Conservation (phyloP, 2,329 filamentous ascomycete species). For the Trichophyton simii region DNA sequence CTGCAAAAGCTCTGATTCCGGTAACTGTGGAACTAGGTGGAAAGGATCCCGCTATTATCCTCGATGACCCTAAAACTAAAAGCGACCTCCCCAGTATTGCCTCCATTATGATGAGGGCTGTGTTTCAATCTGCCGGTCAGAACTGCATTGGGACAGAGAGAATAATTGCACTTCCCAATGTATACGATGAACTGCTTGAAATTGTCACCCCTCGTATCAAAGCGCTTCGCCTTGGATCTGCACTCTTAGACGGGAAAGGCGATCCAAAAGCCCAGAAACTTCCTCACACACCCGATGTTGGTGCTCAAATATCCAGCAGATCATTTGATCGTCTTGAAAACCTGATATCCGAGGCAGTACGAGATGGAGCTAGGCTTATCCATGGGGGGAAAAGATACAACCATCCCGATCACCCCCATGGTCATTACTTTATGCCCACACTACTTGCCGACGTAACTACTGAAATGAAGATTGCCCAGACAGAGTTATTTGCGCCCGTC, state of each 20-base stretch:
- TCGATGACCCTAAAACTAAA: constrained; percentile 57
- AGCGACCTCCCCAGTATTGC: constrained; percentile 55
- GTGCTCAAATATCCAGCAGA: constrained; percentile 73
- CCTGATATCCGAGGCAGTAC: constrained; percentile 65
- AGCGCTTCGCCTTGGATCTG: constrained; percentile 61
- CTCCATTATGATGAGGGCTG: constrained; percentile 77
- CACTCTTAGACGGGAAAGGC: constrained; percentile 39
- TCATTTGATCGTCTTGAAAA: constrained; percentile 64
- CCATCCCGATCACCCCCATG: constrained; percentile 62
- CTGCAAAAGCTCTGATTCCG: constrained; percentile 74
- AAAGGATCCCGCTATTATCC: constrained; percentile 82
- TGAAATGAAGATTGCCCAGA: constrained; percentile 73
- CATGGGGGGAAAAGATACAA: constrained; percentile 59
- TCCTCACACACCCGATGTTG: constrained; percentile 51
- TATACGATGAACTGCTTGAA: constrained; percentile 60
- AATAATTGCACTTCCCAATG: constrained; percentile 64
- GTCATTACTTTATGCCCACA: constrained; percentile 88
- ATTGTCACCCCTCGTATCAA: constrained; percentile 62
- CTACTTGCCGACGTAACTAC: constrained; percentile 80
- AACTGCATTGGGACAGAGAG: constrained; percentile 98
- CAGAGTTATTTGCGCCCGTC: constrained; percentile 86
- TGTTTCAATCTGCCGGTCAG: constrained; percentile 89
- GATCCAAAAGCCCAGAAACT: constrained; percentile 9
- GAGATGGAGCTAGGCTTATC: constrained; percentile 65
- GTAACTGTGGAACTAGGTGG: constrained; percentile 85